Base-by-base conservation (phyloP, 768 basidiomycete genomes). In the Mycena maculata region DNA sequence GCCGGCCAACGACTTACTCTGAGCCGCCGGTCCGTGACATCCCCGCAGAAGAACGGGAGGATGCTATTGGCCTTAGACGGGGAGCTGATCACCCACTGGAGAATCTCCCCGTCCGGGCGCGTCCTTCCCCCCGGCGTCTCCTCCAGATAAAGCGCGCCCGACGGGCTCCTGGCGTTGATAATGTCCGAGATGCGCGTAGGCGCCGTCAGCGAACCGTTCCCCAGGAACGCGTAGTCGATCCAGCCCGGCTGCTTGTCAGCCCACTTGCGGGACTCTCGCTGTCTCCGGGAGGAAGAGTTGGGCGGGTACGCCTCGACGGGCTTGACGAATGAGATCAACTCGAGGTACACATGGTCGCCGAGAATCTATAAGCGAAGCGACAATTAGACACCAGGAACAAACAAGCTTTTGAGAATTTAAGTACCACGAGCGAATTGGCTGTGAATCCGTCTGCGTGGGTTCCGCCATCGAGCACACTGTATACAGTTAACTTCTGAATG, bases 11-110 rank as follows among this genome's bases (percentile, higher is more conserved):
- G n/a, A 78, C 86, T 20, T 70, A 90, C 92, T 76, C 92, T 81
- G 76, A 83, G 82, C 3, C 76, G 68, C 53, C 91, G 79, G 3
- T 89, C 86, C 4, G 90, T 92, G 3, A 91, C 78, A 72, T 93
- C 92, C 15, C 90, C 90, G 71, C 92, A 93, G 76, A 90, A 93
- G 73, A 93, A 93, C 9, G 92, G 91, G 20, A 88, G 75, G 1
- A 72, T 70, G 2, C 84, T 84, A 13, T 76, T 71, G 11, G 58
- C 27, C 58, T 13, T 39, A 27, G 56, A 72, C 1, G 88, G 81
- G 4, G 79, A 75, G 3, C 80, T 85, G 41, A 91, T 84, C 42
- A 88, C 72, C 90, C 91, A 92, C 71, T 85, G 75, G 49, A 93
- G 67, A 15, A 81, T 76, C 36, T 80, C 77, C 2, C 90, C 90